Conservation (phyloP, 306 rosid species). For the Spatholobus suberectus region DNA sequence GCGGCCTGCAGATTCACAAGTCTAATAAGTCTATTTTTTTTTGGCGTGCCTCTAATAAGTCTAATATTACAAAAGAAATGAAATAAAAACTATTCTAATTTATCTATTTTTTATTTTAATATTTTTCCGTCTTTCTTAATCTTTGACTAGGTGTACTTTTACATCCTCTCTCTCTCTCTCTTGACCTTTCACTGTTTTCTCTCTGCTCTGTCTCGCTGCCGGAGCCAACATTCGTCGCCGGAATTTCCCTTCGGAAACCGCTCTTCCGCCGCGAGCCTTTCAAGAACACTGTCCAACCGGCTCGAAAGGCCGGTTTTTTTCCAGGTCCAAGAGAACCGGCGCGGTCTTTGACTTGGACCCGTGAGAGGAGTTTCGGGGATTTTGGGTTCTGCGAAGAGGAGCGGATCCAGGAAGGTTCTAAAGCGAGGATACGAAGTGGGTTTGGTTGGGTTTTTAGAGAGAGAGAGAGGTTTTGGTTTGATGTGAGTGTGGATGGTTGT, state of each 20-base stretch:
- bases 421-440: conserved; percentile 38
- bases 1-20: not conserved
- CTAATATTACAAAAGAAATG: not conserved
- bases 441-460: conserved; percentile 29
- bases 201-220: conserved; percentile 54
- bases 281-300: conserved; percentile 2
- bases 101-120: not conserved
- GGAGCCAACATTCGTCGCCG: conserved; percentile 33
- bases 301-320: conserved; percentile 22
- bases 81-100: not conserved
- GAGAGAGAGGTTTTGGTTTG: conserved; percentile 45
- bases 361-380: conserved; percentile 48
- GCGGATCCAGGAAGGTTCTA: conserved; percentile 60
- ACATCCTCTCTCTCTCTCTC: conserved; percentile 49
- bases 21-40: no score
- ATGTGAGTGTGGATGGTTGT: conserved; percentile 77
- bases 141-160: conserved; percentile 79
- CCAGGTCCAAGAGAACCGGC: conserved; percentile 14
- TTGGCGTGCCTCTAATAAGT: no score
- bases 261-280: not conserved
- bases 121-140: conserved; percentile 33
- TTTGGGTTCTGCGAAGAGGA: conserved; percentile 40
- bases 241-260: conserved; percentile 9
- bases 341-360: conserved; percentile 51
- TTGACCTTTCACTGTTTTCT: conserved; percentile 50